Conservation (phyloP, 2,329 filamentous ascomycete genomes). For the Pseudogymnoascus sp. region DNA sequence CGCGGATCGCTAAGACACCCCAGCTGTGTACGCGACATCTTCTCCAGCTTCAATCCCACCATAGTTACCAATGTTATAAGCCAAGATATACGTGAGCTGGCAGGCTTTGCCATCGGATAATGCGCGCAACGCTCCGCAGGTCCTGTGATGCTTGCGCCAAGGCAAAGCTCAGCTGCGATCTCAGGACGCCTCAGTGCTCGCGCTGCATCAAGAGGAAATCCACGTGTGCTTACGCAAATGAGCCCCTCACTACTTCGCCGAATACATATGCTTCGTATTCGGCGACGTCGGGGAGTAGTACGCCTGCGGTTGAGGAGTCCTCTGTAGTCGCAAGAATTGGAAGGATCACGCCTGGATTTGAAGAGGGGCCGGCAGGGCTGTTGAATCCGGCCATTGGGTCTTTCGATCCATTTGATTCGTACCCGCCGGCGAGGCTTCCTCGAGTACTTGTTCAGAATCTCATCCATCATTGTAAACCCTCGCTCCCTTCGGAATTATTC, state of each 20-base stretch:
- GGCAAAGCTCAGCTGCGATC: conserved; percentile 48
- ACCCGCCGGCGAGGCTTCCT: conserved; percentile 44
- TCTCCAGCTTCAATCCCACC: background rate
- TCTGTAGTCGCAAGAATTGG: background rate
- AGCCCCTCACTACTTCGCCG: conserved; percentile 35
- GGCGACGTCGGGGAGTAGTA: conserved; percentile 9
- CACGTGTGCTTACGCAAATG: conserved; percentile 45
- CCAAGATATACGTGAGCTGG: background rate
- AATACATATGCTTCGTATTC: background rate
- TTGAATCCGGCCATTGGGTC: conserved; percentile 27
- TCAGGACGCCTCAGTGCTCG: conserved; percentile 45
- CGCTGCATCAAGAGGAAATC: conserved; percentile 43
- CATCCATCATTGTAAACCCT: conserved; percentile 45
- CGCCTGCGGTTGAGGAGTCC: background rate
- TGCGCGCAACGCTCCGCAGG: conserved; percentile 48
- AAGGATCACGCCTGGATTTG: background rate
- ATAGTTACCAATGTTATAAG: background rate
- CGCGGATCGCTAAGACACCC: background rate
- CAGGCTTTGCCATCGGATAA: conserved; percentile 21
- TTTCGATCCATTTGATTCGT: conserved; percentile 49
- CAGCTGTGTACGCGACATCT: background rate
- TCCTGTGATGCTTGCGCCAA: conserved; percentile 49
- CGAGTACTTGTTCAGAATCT: conserved; percentile 44
- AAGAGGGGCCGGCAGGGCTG: background rate
- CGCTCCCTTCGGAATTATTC: background rate